Conservation (phyloP, 2,329 filamentous ascomycete species). For the Aulographum hederae region DNA sequence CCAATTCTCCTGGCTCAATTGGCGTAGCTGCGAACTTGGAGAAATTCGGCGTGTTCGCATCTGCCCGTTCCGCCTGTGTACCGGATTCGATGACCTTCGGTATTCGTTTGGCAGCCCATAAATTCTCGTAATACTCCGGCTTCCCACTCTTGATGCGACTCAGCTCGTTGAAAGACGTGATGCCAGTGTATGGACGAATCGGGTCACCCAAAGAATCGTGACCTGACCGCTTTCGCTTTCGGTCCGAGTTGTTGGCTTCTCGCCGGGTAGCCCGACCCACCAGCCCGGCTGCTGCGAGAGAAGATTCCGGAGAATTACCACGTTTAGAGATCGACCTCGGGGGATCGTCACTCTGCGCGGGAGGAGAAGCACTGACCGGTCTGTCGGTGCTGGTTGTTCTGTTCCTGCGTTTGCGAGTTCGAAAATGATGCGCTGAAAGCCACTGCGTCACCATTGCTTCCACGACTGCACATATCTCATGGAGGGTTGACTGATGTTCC, state of each 20-base stretch:
- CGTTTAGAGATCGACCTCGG: too few species aligned
- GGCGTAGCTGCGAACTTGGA: not conserved
- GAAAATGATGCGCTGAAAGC: conserved; percentile 52
- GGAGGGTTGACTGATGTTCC: conserved; percentile 20
- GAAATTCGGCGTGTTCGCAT: not conserved
- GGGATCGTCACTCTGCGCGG: too few species aligned
- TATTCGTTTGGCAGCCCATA: conserved; percentile 7
- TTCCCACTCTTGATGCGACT: conserved; percentile 26
- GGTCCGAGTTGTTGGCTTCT: too few species aligned
- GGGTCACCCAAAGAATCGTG: too few species aligned
- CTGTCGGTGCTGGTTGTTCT: too few species aligned
- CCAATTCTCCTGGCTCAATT: not conserved
- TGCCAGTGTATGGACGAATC: conserved; percentile 4
- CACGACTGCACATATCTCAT: conserved; percentile 44
- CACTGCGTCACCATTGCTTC: conserved; percentile 55
- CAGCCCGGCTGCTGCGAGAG: too few species aligned
- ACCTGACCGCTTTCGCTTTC: too few species aligned
- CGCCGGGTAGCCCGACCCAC: too few species aligned
- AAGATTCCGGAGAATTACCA: too few species aligned
- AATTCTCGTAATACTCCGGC: conserved; percentile 13
- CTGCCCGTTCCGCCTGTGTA: too few species aligned
- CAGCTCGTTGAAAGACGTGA: conserved; percentile 15
- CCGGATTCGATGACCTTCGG: too few species aligned
- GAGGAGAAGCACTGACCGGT: too few species aligned
- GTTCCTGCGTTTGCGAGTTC: conserved; percentile 29